A percentile compares a stretch with the other conserved stretches of the same genome.
Evolutionary conservation across 2,329 filamentous ascomycete species (phyloP).

Genomic region (Diaporthe destruens): DNA sequence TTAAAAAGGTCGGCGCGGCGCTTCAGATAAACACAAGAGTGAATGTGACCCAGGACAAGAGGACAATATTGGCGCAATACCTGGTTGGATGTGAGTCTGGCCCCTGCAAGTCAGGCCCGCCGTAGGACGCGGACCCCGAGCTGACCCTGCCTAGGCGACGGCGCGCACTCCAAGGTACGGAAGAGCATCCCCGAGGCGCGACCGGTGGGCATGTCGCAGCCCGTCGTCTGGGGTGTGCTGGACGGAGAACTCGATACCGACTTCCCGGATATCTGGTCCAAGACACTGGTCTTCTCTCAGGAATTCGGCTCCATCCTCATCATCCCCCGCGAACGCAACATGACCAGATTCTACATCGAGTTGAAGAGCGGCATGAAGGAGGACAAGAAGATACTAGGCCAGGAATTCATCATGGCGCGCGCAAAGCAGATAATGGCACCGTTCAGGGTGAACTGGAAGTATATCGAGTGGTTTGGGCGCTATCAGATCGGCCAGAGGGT

Average conservation of each 20-base stretch:
- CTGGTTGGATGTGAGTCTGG: conserved; percentile 73
- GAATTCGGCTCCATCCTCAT: conserved; percentile 68
- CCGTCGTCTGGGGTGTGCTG: conserved; percentile 66
- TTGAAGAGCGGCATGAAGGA: conserved; percentile 45
- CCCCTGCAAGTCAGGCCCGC: neutral
- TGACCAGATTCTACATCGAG: conserved; percentile 61
- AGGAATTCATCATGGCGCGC: conserved; percentile 70
- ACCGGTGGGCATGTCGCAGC: conserved; percentile 55
- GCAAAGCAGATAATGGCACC: conserved; percentile 60
- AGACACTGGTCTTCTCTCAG: conserved; percentile 67
- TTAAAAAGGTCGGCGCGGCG: conserved; percentile 55
- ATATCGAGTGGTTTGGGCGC: conserved; percentile 67
- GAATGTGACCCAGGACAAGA: conserved; percentile 64
- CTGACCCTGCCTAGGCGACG: conserved; percentile 54
- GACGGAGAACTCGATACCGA: conserved; percentile 70
- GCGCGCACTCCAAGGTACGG: conserved; percentile 67
- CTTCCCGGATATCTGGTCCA: conserved; percentile 72
- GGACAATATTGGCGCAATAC: conserved; percentile 67
- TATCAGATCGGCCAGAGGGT: conserved; percentile 70
- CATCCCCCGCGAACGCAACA: conserved; percentile 69
- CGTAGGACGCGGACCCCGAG: neutral
- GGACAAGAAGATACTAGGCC: conserved; percentile 50
- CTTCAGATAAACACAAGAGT: conserved; percentile 65
- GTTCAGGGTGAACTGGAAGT: conserved; percentile 55
- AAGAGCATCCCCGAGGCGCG: conserved; percentile 57